phyloP scores from a whole-genome alignment of 2,329 filamentous ascomycete genomes.

The Colletotrichum sp. region DNA sequence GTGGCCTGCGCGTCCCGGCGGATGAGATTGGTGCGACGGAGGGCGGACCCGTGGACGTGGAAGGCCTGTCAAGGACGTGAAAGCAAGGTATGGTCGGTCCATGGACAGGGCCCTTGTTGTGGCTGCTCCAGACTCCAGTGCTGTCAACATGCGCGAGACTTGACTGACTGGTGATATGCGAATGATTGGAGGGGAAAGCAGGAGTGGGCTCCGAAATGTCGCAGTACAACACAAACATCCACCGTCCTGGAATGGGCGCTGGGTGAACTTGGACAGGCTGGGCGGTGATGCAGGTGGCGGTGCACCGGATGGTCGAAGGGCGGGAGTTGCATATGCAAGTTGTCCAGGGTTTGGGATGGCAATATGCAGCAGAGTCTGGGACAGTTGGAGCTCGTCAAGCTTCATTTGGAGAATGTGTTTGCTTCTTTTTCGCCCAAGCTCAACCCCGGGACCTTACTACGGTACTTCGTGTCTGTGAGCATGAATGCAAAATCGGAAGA shows the following conservation, averaged over 20 bases:
- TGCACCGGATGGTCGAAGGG: not conserved
- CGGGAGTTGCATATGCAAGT: not conserved
- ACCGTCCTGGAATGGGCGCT: not conserved
- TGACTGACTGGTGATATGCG: not conserved
- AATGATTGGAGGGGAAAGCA: not conserved
- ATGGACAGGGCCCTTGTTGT: not conserved
- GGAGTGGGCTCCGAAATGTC: not conserved
- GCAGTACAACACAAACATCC: not conserved
- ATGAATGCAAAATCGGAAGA: not conserved
- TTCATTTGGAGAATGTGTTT: not conserved
- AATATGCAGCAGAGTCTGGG: not conserved
- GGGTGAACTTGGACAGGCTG: not conserved
- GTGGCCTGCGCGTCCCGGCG: not conserved
- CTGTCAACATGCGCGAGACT: not conserved
- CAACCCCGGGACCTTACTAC: not conserved
- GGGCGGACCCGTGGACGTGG: not conserved
- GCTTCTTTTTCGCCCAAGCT: not conserved
- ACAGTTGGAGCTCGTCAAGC: not conserved
- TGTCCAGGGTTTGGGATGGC: not conserved
- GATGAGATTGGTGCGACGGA: conserved; percentile 2
- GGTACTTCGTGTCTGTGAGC: not conserved
- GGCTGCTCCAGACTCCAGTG: not conserved
- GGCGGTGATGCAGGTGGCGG: conserved; percentile 21
- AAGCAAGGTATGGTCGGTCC: not conserved
- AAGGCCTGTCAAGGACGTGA: not conserved